These are phyloP conservation scores for Penicillium rolfsii DNA, from an alignment of 2,329 filamentous ascomycete species.

Conservation along the genomic window DNA sequence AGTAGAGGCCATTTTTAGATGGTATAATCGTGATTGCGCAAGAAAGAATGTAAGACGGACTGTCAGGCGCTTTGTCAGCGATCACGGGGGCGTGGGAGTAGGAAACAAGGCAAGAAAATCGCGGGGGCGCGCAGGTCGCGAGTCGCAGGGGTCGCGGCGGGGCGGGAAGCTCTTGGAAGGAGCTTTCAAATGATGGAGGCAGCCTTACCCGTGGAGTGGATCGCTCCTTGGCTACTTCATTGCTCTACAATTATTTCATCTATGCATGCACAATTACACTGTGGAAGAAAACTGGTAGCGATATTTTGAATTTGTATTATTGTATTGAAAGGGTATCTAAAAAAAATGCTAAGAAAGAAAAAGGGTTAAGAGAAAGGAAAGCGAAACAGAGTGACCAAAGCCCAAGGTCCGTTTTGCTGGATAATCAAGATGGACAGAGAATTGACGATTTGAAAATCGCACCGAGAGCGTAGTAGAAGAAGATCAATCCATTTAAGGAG, in stretches of 20 bases:
- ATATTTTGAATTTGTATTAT: neutral
- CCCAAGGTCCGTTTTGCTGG: neutral
- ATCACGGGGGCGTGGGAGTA: neutral
- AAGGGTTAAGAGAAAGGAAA: neutral
- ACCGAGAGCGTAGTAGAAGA: neutral
- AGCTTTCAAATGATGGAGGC: neutral
- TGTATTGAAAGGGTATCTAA: slow-evolving; percentile 21
- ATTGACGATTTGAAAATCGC: neutral
- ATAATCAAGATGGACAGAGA: slow-evolving; percentile 1
- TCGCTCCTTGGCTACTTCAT: neutral
- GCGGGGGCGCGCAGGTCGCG: neutral
- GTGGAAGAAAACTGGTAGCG: neutral
- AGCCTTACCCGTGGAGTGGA: slow-evolving; percentile 8
- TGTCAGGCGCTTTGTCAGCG: neutral
- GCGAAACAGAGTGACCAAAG: neutral
- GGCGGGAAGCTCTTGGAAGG: slow-evolving; percentile 18
- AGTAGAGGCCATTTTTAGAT: slow-evolving; percentile 30
- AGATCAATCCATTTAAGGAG: slow-evolving; percentile 17
- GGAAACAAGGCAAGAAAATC: neutral
- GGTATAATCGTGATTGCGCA: neutral
- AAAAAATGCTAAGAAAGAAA: neutral
- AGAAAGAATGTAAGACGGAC: neutral
- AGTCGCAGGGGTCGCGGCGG: neutral
- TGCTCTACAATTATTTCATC: neutral
- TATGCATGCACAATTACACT: neutral